Evolutionary conservation across 2,329 filamentous ascomycete species (phyloP).

Genomic region (Claviceps sorghi): DNA sequence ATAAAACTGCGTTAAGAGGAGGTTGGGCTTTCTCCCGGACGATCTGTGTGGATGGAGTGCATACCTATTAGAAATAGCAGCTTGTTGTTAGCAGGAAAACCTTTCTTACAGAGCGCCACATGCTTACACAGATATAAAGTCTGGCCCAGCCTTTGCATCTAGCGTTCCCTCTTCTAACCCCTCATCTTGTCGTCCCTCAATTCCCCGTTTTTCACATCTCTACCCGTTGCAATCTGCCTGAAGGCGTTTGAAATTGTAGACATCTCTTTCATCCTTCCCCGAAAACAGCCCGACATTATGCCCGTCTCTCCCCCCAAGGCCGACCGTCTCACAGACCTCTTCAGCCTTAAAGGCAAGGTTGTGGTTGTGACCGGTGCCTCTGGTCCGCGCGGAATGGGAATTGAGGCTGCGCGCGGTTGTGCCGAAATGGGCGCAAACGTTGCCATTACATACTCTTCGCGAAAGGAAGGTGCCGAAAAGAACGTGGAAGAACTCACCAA

Average conservation of each 20-base stretch:
- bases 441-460: conserved; percentile 58
- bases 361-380: conserved; percentile 57
- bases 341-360: conserved; percentile 60
- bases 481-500: conserved; percentile 50
- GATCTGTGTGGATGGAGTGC: not conserved
- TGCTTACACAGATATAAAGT: not conserved
- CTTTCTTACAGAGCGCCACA: not conserved
- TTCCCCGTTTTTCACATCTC: not conserved
- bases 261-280: not conserved
- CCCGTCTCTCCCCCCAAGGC: conserved; percentile 42
- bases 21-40: not conserved
- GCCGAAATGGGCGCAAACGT: conserved; percentile 59
- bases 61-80: not conserved
- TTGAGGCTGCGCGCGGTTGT: conserved; percentile 52
- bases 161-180: not conserved
- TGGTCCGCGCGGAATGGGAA: conserved; percentile 55
- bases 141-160: not conserved
- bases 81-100: not conserved
- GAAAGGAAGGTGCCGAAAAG: conserved; percentile 51
- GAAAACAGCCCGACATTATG: conserved; percentile 23
- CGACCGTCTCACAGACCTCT: conserved; percentile 46
- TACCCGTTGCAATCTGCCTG: too few species aligned
- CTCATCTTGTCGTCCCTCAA: not conserved
- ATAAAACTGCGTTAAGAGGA: not conserved
- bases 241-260: not conserved